Base-by-base conservation (phyloP, 1,284 basidiomycete genomes). In the Cryptococcus amylolentus region DNA sequence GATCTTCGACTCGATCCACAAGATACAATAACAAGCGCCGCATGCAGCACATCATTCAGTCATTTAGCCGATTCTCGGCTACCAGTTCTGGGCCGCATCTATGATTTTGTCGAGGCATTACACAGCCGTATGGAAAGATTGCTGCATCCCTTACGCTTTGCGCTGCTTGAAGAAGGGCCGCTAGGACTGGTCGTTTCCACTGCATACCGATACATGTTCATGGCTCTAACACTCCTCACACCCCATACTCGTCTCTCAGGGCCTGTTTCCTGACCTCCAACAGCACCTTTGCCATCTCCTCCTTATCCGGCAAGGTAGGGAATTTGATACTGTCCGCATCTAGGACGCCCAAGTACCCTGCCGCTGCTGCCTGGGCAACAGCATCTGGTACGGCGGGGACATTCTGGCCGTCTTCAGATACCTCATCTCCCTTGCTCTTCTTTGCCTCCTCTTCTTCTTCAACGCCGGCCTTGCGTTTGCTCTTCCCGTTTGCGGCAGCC, bases 231-330 rank as follows among this genome's bases (percentile, higher is more conserved):
- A n/a, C n/a, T 14, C 10, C 46, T 51, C 23, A 72, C 31, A 77
- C 74, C 12, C 75, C 78, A 72, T 88, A 88, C 78, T 95, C 90
- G 62, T 90, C 87, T 55, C 93, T 83, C 51, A 96, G 75, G 16
- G 87, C 87, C 73, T 85, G 82, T 79, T 96, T 96, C 71, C 89
- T 81, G 63, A 91, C 79, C 41, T 83, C 83, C 55, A 97, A 81
- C 54, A 97, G 74, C 23, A 88, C 83, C 35, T 78, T 76, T 70
- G 92, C 90, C 84, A 92, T 88, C 77, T 94, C 89, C 52, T 85
- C 83, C 49, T 82, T 80, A 1, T 82, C 84, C 2, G 89, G 87
- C 75, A 93, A 76, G 66, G 83, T 85, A 0, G 91, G 92, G 38
- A 86, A 83, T 56, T 88, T 71, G 13, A 96, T 79, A 62, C 86